phyloP scores from a whole-genome alignment of 352 stramenopile genomes.

The Lagenidium giganteum region DNA sequence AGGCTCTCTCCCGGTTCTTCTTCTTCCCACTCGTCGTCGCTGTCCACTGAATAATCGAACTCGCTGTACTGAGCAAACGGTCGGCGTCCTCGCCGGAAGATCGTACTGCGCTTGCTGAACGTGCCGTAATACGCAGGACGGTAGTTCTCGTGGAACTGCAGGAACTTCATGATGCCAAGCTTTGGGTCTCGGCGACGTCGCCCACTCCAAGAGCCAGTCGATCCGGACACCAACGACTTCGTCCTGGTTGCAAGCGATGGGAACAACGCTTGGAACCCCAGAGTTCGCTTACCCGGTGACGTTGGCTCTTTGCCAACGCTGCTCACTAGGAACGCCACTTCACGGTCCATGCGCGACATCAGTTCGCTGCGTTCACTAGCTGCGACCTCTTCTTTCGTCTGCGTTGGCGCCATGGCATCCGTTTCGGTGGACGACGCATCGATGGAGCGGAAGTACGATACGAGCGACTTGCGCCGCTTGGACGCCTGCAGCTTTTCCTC shows the following conservation, averaged over 20 bases:
- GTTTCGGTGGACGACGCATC: slow-evolving; percentile 14
- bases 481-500: slow-evolving; percentile 33
- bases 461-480: slow-evolving; percentile 63
- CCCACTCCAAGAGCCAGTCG: slow-evolving; percentile 37
- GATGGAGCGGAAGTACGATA: slow-evolving; percentile 59
- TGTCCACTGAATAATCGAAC: slow-evolving; percentile 80
- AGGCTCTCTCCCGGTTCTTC: slow-evolving; percentile 83
- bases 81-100: slow-evolving; percentile 61
- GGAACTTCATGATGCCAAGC: slow-evolving; percentile 76
- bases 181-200: slow-evolving; percentile 45
- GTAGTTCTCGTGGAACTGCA: slow-evolving; percentile 85
- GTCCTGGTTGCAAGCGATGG: slow-evolving; percentile 13
- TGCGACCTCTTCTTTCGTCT: not conserved
- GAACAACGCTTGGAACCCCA: slow-evolving; percentile 4
- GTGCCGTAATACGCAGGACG: slow-evolving; percentile 80
- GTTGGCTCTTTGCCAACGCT: too few relatives aligned
- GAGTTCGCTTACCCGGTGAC: too few relatives aligned
- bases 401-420: not conserved
- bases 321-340: slow-evolving; percentile 24
- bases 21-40: slow-evolving; percentile 87
- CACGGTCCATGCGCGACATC: slow-evolving; percentile 52
- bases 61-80: slow-evolving; percentile 53
- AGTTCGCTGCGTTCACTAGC: slow-evolving; percentile 7
- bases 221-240: slow-evolving; percentile 14
- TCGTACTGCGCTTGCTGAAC: slow-evolving; percentile 39